Evolutionary conservation across 257 asterid species (phyloP), one percentile per base, ranked within the genome.

Genomic region (Henckelia pumila): DNA sequence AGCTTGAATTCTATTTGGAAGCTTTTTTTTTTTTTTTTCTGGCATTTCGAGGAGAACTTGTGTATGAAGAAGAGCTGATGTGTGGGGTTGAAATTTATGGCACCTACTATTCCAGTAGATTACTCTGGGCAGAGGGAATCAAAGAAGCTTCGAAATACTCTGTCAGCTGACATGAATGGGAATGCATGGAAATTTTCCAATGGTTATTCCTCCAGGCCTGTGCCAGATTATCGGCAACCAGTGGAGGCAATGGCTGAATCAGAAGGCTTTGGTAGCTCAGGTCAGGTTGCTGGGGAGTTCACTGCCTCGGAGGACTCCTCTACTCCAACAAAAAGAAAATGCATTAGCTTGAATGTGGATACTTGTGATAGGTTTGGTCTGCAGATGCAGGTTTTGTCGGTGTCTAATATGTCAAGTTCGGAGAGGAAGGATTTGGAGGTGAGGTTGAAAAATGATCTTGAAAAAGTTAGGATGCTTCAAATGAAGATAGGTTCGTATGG

Each of bases 161-260:
- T 47, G 59, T 61, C 50, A 4, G 83, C 69, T 52, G 79, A 66
- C 52, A 72, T 82, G 75, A 88, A 76, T 92, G 95, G 97, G 69
- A 90, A 88, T 69, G 72, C 88, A 17, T 71, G 96, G 65, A 88
- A 88, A 76, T 81, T 85, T 55, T 83, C 94, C 0, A 84, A 80
- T 75, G 88, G 89, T 6, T 67, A 78, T 58, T 61, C 87, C 20
- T 47, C 86, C 7, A 86, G 84, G 23, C 63, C 82, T 68, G 88
- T 84, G 65, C 89, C 96, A 0, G 89, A 88, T 68, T 88, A 74
- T 72, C 69, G 87, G 29, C 87, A 80, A 74, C 86, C 78, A 2
- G 79, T 85, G 25, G 97, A 86, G 77, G 82, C 91, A 14, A 80
- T 83, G 73, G 92, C 81, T 20, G 96, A 88, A 63, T 88, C 95